Percentiles rank a stretch among this genome's conserved stretches.
Conservation (phyloP, 129 eudicot genomes). For the Flaveria sonorensis region DNA sequence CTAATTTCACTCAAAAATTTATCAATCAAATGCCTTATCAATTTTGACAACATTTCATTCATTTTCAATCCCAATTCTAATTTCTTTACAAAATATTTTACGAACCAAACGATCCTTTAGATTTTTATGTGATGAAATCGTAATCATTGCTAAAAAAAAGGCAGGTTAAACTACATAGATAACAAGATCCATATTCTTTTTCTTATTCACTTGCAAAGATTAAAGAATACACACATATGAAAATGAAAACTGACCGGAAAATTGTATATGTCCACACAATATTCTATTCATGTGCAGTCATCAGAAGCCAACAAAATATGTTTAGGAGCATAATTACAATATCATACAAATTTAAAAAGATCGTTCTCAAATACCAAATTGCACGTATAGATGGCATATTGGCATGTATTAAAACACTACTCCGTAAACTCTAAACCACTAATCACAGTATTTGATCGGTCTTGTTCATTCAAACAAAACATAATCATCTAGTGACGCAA, state of each 20-base stretch:
- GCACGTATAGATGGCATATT: background rate
- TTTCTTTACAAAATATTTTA: too few species aligned
- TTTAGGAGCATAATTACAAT: slow-evolving; percentile 64
- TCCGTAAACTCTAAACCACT: background rate
- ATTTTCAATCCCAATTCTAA: too few species aligned
- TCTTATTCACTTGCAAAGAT: slow-evolving; percentile 12
- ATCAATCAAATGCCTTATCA: too few species aligned
- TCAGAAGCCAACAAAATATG: slow-evolving; percentile 64
- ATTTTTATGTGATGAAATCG: background rate
- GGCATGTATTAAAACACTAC: too few species aligned
- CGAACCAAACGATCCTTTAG: too few species aligned
- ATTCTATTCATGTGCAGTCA: slow-evolving; percentile 69
- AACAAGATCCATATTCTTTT: background rate
- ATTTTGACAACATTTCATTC: too few species aligned
- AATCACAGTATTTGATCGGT: too few species aligned
- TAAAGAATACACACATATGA: background rate
- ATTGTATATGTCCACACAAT: slow-evolving; percentile 75
- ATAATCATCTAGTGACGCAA: too few species aligned
- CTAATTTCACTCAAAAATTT: too few species aligned
- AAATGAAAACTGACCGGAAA: background rate
- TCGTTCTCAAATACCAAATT: slow-evolving; percentile 53
- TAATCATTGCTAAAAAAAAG: background rate
- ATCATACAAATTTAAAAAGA: slow-evolving; percentile 53
- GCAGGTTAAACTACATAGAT: background rate
- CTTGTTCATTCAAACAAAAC: too few species aligned